Percentiles rank a stretch among this genome's conserved stretches.
Conservation (phyloP, 202 grass and related monocot genomes). For the Digitaria exilis region DNA sequence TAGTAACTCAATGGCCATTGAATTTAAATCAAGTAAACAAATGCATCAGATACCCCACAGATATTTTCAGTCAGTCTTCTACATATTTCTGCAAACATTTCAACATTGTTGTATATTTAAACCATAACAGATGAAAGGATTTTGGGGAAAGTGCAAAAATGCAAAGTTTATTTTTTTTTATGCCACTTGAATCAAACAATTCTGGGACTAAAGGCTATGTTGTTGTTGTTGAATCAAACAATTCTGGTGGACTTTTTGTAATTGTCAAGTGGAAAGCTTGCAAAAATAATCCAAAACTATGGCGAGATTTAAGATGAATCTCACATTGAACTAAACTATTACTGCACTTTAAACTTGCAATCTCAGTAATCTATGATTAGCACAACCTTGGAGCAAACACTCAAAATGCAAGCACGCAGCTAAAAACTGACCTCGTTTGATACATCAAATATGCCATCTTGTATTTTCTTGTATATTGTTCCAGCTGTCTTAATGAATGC, state of each 20-base stretch:
- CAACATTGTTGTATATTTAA: background rate
- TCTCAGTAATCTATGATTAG: background rate
- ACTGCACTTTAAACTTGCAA: background rate
- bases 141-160: background rate
- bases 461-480: constrained; percentile 99
- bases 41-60: background rate
- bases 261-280: background rate
- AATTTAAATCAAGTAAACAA: background rate
- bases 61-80: background rate
- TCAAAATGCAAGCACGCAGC: constrained; percentile 9
- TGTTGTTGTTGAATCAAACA: no score
- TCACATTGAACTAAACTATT: constrained; percentile 12
- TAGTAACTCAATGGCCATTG: background rate
- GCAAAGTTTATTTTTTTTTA: background rate
- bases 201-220: no score
- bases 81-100: background rate
- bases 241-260: no score
- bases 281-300: background rate
- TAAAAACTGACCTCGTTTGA: constrained; percentile 84
- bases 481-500: constrained; percentile 93
- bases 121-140: background rate
- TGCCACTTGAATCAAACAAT: background rate
- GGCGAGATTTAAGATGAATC: background rate
- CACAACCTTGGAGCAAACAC: constrained; percentile 5
- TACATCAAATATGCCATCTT: constrained; percentile 96